Percentiles rank a stretch among this genome's conserved stretches.
Conservation (phyloP, 78 protist genomes). For the Acrasis kona region DNA sequence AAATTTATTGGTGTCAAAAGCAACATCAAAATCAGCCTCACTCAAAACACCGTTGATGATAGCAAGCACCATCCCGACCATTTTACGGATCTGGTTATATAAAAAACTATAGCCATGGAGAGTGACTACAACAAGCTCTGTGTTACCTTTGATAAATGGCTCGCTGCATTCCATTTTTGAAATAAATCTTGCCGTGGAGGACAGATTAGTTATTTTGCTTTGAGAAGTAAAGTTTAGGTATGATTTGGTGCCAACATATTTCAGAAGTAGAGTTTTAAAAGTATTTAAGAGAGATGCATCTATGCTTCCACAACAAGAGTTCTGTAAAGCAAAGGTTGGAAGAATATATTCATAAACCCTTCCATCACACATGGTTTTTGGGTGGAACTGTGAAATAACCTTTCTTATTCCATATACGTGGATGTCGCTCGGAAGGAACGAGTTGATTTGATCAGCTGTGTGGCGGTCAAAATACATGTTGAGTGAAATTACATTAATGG, state of each 20-base stretch:
- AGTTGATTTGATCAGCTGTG: background rate
- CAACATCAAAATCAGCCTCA: too few relatives aligned
- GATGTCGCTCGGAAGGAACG: background rate
- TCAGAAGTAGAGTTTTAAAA: background rate
- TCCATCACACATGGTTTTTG: background rate
- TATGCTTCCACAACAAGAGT: background rate
- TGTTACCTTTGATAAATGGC: too few relatives aligned
- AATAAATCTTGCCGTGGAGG: too few relatives aligned
- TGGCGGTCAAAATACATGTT: background rate
- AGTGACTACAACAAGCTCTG: too few relatives aligned
- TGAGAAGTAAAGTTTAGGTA: background rate
- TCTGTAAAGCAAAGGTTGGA: background rate
- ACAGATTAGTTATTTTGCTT: too few relatives aligned
- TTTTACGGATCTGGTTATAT: background rate
- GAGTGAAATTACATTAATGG: slow-evolving; percentile 1
- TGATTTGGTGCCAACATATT: background rate
- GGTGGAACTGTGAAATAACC: background rate
- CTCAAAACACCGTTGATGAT: too few relatives aligned
- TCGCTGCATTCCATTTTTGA: too few relatives aligned
- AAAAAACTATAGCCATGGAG: background rate
- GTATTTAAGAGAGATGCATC: background rate
- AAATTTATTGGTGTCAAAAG: too few relatives aligned
- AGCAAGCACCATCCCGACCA: background rate
- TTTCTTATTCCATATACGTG: background rate
- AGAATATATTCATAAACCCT: background rate